Evolutionary conservation across 83 land plant species (phyloP), one percentile per base, ranked within the genome.

Genomic region (Diphasiastrum complanatum): DNA sequence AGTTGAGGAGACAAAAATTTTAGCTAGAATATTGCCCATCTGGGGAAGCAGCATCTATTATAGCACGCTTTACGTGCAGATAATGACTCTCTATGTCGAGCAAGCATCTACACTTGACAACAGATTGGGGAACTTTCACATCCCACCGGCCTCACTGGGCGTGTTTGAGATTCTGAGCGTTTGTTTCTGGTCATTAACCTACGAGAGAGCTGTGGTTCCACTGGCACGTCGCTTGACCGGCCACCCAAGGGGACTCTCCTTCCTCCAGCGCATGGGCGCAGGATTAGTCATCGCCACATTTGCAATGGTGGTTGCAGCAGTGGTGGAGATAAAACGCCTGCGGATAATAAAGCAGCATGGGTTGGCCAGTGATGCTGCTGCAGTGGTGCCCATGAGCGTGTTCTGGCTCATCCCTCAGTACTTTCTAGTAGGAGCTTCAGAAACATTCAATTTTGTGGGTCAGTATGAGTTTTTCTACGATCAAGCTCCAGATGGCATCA

Each of bases 91-190:
- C 73, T 84, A 81, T 74, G 83, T 81, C 0, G 75, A 80, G 29
- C 89, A 85, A 71, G 89, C 85, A 29, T 69, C 68, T 53, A 63
- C 82, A 23, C 79, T 87, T 81, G 53, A 74, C 50, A 65, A 78
- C 8, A 77, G 58, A 66, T 59, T 88, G 0, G 90, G 86, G 0
- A 31, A 34, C 43, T 85, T 89, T 67, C 32, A 70, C 32, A 75
- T 89, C 78, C 91, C 96, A 19, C 85, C 96, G 0, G 90, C 96
- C 0, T 72, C 81, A 1, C 73, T 89, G 1, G 89, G 85, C 45
- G 71, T 76, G 6, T 70, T 79, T 0, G 78, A 80, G 4, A 77
- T 78, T 2, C 25, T 83, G 12, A 75, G 90, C 0, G 80, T 88
- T 28, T 75, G 85, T 0, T 12, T 64, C 24, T 70, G 83, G 16